phyloP scores from a whole-genome alignment of 2,329 filamentous ascomycete species.

The Simplicillium sp. region DNA sequence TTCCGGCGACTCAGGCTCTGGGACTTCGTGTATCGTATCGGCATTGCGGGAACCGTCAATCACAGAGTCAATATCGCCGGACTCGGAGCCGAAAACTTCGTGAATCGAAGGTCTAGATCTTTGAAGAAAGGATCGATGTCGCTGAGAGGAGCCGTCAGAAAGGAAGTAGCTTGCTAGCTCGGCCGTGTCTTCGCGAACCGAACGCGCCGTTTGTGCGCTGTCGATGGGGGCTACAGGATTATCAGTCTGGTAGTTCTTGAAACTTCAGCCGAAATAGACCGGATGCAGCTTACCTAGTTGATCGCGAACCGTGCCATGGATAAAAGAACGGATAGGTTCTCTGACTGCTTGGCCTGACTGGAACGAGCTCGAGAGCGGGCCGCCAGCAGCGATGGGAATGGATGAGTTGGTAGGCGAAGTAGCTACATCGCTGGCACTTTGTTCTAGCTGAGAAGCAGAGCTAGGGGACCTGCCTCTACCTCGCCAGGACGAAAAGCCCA shows the following conservation, averaged over 20 bases:
- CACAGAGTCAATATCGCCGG: constrained; percentile 10
- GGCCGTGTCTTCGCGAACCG: constrained; percentile 77
- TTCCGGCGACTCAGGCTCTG: constrained; percentile 45
- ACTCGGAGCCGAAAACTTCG: constrained; percentile 15
- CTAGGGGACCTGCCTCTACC: constrained; percentile 25
- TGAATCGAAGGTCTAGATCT: constrained; percentile 19
- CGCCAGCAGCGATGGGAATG: constrained; percentile 9
- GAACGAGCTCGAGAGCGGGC: constrained; percentile 28
- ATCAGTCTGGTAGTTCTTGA: neutral
- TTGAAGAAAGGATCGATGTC: constrained; percentile 36
- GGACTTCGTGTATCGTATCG: constrained; percentile 51
- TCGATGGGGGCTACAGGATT: constrained; percentile 43
- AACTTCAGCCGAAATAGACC: neutral
- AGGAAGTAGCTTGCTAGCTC: constrained; percentile 78
- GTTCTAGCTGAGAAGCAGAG: constrained; percentile 22
- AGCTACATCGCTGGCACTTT: constrained; percentile 11
- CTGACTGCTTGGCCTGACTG: constrained; percentile 32
- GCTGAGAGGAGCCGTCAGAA: constrained; percentile 45
- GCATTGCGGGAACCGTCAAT: constrained; percentile 20
- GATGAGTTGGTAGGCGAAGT: constrained; percentile 10
- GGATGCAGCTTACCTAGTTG: constrained; percentile 37
- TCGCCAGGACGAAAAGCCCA: constrained; percentile 39
- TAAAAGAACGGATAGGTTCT: constrained; percentile 63
- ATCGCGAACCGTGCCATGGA: constrained; percentile 55
- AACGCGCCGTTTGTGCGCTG: constrained; percentile 64